A percentile compares a stretch with the other conserved stretches of the same genome.
Conservation (phyloP, 2,329 filamentous ascomycete species). For the Penicillium thymicola region DNA sequence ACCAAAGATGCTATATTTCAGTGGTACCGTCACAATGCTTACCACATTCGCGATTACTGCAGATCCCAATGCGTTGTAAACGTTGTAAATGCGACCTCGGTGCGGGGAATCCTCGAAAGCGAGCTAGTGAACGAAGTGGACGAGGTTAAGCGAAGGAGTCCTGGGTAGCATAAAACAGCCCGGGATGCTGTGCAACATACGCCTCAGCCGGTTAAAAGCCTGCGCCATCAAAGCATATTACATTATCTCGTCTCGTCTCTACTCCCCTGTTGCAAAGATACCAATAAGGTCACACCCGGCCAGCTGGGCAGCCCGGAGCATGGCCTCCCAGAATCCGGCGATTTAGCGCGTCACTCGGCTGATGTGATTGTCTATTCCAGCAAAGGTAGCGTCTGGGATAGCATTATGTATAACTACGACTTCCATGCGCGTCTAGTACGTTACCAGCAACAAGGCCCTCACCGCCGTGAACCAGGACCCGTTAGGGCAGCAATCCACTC, state of each 20-base stretch:
- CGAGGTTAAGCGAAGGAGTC: neutral
- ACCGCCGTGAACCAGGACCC: constrained; percentile 46
- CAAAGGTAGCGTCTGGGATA: constrained; percentile 46
- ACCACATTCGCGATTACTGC: constrained; percentile 5
- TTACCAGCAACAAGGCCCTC: constrained; percentile 44
- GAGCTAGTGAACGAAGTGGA: neutral
- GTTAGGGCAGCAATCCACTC: constrained; percentile 46
- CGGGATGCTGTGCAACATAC: neutral
- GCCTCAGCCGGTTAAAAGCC: neutral
- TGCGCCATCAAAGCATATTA: neutral
- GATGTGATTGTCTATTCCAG: constrained; percentile 44
- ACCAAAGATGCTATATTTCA: neutral
- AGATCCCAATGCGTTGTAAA: constrained; percentile 8
- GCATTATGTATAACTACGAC: constrained; percentile 49
- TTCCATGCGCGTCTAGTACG: constrained; percentile 44
- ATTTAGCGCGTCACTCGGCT: constrained; percentile 46
- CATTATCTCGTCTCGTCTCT: neutral
- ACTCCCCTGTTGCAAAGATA: neutral
- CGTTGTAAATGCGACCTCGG: constrained; percentile 4
- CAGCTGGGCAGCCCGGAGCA: constrained; percentile 2
- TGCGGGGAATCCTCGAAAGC: constrained; percentile 15
- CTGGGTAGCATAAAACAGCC: constrained; percentile 1
- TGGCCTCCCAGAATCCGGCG: constrained; percentile 36
- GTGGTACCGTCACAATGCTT: constrained; percentile 15
- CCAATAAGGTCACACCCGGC: constrained; percentile 5